A percentile compares a stretch with the other conserved stretches of the same genome.
Evolutionary conservation across 2,329 filamentous ascomycete species (phyloP).

Genomic region (Thermochaetoides dissita): DNA sequence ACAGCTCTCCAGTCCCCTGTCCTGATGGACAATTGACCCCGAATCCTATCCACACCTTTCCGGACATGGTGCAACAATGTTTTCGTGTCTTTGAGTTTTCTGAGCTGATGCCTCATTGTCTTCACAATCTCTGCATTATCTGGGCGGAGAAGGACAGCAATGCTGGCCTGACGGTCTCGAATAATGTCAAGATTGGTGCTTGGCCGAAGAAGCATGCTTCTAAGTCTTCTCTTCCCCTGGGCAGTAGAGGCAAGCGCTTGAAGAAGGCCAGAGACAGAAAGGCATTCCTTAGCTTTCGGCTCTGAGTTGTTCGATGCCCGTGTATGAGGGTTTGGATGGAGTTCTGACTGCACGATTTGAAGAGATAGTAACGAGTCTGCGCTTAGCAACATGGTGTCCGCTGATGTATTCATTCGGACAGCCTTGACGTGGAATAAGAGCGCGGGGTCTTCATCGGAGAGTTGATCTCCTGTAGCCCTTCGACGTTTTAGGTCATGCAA

Average conservation of each 20-base stretch:
- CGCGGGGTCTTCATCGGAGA: constrained; percentile 40
- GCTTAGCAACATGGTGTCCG: constrained; percentile 60
- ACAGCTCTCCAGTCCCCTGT: constrained; percentile 63
- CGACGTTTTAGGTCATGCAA: constrained; percentile 64
- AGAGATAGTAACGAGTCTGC: constrained; percentile 66
- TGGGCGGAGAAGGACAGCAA: constrained; percentile 50
- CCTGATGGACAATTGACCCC: constrained; percentile 37
- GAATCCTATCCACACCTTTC: constrained; percentile 55
- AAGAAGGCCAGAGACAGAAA: constrained; percentile 77
- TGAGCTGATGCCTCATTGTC: constrained; percentile 32
- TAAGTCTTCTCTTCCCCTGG: constrained; percentile 61
- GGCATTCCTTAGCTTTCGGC: constrained; percentile 59
- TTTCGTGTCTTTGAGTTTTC: constrained; percentile 63
- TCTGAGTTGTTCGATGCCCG: constrained; percentile 50
- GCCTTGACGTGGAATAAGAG: constrained; percentile 44
- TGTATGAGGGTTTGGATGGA: constrained; percentile 68
- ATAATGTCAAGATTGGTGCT: constrained; percentile 56
- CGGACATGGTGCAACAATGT: constrained; percentile 54
- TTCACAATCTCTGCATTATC: constrained; percentile 53
- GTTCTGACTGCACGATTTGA: constrained; percentile 72
- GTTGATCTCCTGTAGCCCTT: constrained; percentile 46
- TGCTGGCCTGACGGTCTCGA: constrained; percentile 53
- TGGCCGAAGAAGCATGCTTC: constrained; percentile 72
- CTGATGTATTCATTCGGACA: constrained; percentile 63
- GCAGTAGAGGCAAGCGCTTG: constrained; percentile 59